Conservation (phyloP, 2,329 filamentous ascomycete species). For the Aspergillus sp. region DNA sequence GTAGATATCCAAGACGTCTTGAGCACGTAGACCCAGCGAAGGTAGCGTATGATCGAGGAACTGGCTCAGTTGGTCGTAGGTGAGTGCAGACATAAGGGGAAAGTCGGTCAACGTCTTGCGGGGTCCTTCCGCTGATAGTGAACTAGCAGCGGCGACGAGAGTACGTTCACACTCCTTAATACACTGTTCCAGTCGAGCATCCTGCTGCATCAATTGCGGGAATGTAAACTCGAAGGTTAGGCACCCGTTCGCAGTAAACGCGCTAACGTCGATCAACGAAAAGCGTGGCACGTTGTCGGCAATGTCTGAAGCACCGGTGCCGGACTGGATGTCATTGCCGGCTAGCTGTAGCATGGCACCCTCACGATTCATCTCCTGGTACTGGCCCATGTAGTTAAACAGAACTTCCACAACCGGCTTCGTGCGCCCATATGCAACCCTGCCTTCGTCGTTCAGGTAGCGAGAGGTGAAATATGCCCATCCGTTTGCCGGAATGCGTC, state of each 20-base stretch:
- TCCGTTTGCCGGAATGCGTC: constrained; percentile 1
- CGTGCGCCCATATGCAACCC: background rate
- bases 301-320: background rate
- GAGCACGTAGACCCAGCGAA: background rate
- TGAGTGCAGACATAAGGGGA: background rate
- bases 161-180: background rate
- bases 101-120: background rate
- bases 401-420: background rate
- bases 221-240: background rate
- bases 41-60: background rate
- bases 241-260: background rate
- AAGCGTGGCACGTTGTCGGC: background rate
- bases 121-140: background rate
- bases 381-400: constrained; percentile 9
- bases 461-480: constrained; percentile 7
- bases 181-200: background rate
- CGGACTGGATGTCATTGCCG: background rate
- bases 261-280: background rate
- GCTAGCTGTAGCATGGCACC: background rate
- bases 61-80: background rate
- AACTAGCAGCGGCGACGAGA: background rate
- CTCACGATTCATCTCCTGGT: constrained; percentile 3
- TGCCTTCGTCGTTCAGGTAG: background rate
- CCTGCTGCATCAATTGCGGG: background rate
- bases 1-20: background rate